Base-by-base conservation (phyloP, 805 yeast species). In the Hanseniaspora occidentalis region DNA sequence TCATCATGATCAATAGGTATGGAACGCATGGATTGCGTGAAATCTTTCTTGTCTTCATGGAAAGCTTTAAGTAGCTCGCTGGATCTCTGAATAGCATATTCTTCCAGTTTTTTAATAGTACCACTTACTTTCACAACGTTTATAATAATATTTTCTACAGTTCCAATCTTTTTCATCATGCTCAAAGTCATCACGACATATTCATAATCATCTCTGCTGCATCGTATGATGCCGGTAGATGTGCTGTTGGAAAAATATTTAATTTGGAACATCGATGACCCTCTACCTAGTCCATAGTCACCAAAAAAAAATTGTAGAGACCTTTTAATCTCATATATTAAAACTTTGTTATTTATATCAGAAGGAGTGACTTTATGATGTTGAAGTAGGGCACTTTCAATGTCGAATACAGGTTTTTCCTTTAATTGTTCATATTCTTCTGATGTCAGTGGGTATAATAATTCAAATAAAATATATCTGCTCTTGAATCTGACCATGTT, bases 401-500 rank as follows among this genome's bases (percentile, higher is more conserved):
- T 43, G 11, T 43, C 42, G 8, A 14, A 17, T 3, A 5, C 18
- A 17, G 10, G 4, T 17, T 27, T 14, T n/a, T 22, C 38, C 36
- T 39, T 29, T 4, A 14, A 13, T 4, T 10, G 4, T 10, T 6
- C 17, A 23, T 49, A 52, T 1, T 49, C 49, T 1, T 44, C 47
- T 3, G 58, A 39, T 3, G 68, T 71, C 18, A 39, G 44, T 0
- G 95, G 94, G 47, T 77, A 77, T 4, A 83, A 57, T 0, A 88
- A 60, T 48, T 86, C 95, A 56, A 89, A 88, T 3, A 86, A 66
- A 10, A 88, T 67, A 51, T 89, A 88, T 49, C 97, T 65, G 14
- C 86, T 77, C 57, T 88, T 88, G 22, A 88, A 66, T 52, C 97
- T 73, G 13, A 88, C 97, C 97, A 88, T 88, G 18, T 27, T 27